A percentile compares a stretch with the other conserved stretches of the same genome.
Conservation (phyloP, 768 basidiomycete species). For the Rossbeevera mucosa region DNA sequence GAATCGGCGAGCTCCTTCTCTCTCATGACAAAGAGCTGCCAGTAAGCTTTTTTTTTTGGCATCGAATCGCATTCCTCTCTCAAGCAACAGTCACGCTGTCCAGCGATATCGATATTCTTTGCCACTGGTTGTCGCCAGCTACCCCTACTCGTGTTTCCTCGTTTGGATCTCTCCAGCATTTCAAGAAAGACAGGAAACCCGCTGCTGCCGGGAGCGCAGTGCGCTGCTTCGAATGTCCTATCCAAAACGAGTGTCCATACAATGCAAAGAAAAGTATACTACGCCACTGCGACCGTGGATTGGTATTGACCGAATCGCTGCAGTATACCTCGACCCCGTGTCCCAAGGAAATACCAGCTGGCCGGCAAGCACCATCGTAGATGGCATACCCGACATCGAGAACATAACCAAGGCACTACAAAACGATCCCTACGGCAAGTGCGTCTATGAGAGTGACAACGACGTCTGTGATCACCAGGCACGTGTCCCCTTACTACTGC, state of each 20-base stretch:
- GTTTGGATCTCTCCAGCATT: conserved; percentile 83
- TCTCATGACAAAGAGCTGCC: conserved; percentile 87
- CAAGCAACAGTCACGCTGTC: conserved; percentile 1
- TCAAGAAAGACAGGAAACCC: conserved; percentile 71
- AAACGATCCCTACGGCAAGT: conserved; percentile 69
- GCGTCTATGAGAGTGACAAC: conserved; percentile 81
- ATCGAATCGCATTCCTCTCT: not conserved
- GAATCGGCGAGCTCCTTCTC: conserved; percentile 72
- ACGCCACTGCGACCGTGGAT: not conserved
- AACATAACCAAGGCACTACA: conserved; percentile 72
- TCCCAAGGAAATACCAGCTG: conserved; percentile 44
- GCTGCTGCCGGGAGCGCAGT: conserved; percentile 57
- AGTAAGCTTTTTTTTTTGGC: conserved; percentile 48
- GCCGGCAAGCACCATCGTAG: conserved; percentile 67
- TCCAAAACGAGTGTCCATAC: conserved; percentile 73
- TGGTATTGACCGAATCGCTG: not conserved
- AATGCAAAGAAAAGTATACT: conserved; percentile 78
- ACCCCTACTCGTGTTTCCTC: conserved; percentile 70
- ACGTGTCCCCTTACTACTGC: no score
- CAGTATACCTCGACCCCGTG: conserved; percentile 82
- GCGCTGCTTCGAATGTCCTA: conserved; percentile 73
- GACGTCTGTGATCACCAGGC: conserved; percentile 88
- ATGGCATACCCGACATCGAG: conserved; percentile 84
- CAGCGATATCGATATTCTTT: conserved; percentile 83
- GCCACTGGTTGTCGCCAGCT: conserved; percentile 68